Percentiles rank a stretch among this genome's conserved stretches.
These are phyloP conservation scores for Didymella exigua DNA, from an alignment of 2,329 filamentous ascomycete species.

Conservation along the genomic window DNA sequence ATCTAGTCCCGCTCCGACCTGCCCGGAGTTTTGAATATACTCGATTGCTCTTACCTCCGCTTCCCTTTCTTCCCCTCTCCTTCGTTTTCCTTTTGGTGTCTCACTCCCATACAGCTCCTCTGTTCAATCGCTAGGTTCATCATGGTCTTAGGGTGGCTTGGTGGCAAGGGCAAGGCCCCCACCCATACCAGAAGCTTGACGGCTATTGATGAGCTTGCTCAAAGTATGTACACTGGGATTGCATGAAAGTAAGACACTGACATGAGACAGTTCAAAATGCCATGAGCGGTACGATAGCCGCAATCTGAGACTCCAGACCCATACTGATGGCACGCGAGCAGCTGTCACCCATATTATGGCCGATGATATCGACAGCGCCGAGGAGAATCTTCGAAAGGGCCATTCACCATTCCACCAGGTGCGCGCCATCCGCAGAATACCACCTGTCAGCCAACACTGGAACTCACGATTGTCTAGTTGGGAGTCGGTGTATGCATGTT, in stretches of 20 bases:
- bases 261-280: conserved; percentile 51
- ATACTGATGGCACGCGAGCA: conserved; percentile 37
- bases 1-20: conserved; percentile 14
- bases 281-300: conserved; percentile 50
- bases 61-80: conserved; percentile 3
- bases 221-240: conserved; percentile 50
- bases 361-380: conserved; percentile 86
- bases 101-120: conserved; percentile 4
- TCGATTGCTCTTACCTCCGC: conserved; percentile 6
- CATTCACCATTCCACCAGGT: conserved; percentile 86
- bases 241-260: not conserved
- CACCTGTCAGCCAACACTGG: not conserved
- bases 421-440: conserved; percentile 13
- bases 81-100: conserved; percentile 5
- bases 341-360: conserved; percentile 79
- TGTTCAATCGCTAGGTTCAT: not conserved
- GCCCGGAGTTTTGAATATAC: conserved; percentile 13
- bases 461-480: conserved; percentile 58
- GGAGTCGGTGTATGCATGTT: conserved; percentile 83
- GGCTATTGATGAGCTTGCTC: conserved; percentile 62
- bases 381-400: conserved; percentile 71
- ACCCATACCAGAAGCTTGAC: conserved; percentile 62
- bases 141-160: conserved; percentile 50
- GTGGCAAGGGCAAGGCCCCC: conserved; percentile 39
- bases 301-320: conserved; percentile 1